Base-by-base conservation (phyloP, 2,329 filamentous ascomycete species). In the Penicillium palitans region DNA sequence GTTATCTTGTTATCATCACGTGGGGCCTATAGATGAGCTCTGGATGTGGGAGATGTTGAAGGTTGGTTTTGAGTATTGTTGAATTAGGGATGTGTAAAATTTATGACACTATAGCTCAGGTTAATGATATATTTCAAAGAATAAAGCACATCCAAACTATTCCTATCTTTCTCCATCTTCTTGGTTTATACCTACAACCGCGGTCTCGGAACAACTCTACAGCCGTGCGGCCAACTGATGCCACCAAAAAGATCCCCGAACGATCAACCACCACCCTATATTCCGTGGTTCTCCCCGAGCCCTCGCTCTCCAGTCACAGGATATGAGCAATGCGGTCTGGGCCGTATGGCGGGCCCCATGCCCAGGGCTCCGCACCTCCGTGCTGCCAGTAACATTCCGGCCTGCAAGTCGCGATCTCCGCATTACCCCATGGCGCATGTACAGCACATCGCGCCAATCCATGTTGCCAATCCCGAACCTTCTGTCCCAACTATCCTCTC, bases 281-380 rank as follows among this genome's bases (percentile, higher is more conserved):
- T n/a, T 29, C n/a, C 13, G 21, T 53, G 49, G 35, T 44, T 27
- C 31, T 46, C 19, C 42, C 45, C 8, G 27, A 44, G 51, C 37
- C 21, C 17, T 39, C n/a, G 47, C 45, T 42, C 48, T 57, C 54
- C 54, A 63, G 58, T 63, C 49, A 61, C 65, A 62, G 68, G 72
- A 71, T 66, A 79, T 79, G 77, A 78, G 70, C 70, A 74, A 76
- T 77, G 76, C 66, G 60, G 66, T 74, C 65, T 70, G 72, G 62
- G 62, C 72, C 69, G 68, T 73, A 74, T 78, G 76, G 77, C 73
- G 74, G 65, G 65, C 68, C 54, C 69, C 75, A 68, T 77, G 76
- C 68, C 62, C 65, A 57, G 74, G 74, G 57, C 62, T 76, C 50
- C 70, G 70, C 50, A 57, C 66, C 58, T 65, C 66, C 50, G 54